phyloP scores from a whole-genome alignment of 2,329 filamentous ascomycete species.

The Aureobasidium sp. region DNA sequence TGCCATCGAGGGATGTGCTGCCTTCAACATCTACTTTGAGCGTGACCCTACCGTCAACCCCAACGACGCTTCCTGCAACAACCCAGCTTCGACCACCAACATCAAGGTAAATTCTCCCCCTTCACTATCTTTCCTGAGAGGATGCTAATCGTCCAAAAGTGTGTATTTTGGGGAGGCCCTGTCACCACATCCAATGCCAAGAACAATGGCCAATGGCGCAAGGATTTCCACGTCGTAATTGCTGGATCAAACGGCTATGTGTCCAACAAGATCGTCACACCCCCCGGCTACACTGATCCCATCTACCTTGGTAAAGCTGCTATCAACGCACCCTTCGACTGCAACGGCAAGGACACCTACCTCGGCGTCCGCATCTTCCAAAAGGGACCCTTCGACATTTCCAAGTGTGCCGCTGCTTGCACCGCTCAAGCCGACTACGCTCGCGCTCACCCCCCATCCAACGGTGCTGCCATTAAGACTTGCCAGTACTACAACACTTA shows the following conservation, averaged over 20 bases:
- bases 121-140: too few species aligned
- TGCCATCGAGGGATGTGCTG: conserved; percentile 10
- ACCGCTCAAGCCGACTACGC: conserved; percentile 11
- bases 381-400: conserved; percentile 20
- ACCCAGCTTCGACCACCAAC: conserved; percentile 14
- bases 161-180: conserved; percentile 15
- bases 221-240: conserved; percentile 24
- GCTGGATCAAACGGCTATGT: conserved; percentile 26
- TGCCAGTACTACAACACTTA: conserved; percentile 29
- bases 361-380: conserved; percentile 20
- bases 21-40: conserved; percentile 16
- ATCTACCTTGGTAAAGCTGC: conserved; percentile 19
- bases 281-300: conserved; percentile 16
- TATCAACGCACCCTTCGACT: conserved; percentile 25
- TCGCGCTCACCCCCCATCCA: conserved; percentile 2
- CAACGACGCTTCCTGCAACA: conserved; percentile 13
- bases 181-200: conserved; percentile 13
- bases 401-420: conserved; percentile 21
- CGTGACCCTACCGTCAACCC: conserved; percentile 15
- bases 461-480: conserved; percentile 14
- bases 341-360: conserved; percentile 20
- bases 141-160: background rate
- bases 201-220: conserved; percentile 16
- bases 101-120: conserved; percentile 14
- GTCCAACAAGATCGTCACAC: conserved; percentile 16